Conservation (phyloP, 2,329 filamentous ascomycete species). For the Amphichorda felina region DNA sequence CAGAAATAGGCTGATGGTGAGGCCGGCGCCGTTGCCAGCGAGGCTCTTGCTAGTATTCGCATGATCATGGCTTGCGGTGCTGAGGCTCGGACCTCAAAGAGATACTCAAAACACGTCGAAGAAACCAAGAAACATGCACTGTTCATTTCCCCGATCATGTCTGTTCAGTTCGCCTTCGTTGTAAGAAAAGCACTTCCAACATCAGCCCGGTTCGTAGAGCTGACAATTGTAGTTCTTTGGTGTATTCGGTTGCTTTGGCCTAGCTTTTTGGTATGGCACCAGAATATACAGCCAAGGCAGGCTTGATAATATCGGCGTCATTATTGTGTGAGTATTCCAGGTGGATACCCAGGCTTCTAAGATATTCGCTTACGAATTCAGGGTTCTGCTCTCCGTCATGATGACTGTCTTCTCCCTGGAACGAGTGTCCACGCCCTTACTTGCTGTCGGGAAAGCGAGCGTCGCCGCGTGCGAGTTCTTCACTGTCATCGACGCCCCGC, state of each 20-base stretch:
- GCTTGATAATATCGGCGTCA: constrained; percentile 35
- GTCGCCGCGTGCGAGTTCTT: constrained; percentile 48
- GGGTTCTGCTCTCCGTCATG: constrained; percentile 45
- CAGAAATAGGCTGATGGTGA: constrained; percentile 35
- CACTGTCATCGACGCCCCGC: constrained; percentile 37
- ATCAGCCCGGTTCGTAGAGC: background rate
- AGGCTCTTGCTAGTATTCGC: constrained; percentile 45
- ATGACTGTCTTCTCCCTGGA: constrained; percentile 44
- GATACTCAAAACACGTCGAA: constrained; percentile 43
- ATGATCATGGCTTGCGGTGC: constrained; percentile 54
- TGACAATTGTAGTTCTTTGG: constrained; percentile 33
- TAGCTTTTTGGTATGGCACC: constrained; percentile 53
- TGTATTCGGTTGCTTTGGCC: constrained; percentile 37
- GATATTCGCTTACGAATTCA: constrained; percentile 7
- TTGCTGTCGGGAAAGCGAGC: constrained; percentile 45
- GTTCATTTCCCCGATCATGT: constrained; percentile 35
- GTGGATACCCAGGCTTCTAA: background rate
- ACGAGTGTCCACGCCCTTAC: constrained; percentile 42
- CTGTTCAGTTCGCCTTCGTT: constrained; percentile 39
- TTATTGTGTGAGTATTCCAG: constrained; percentile 35
- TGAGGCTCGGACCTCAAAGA: constrained; percentile 37
- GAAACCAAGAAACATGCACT: constrained; percentile 38
- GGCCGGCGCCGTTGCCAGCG: constrained; percentile 47
- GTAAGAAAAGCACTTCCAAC: no score
- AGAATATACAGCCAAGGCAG: constrained; percentile 33